Conservation (phyloP, 805 yeast species). For the Schwanniomyces sp. region DNA sequence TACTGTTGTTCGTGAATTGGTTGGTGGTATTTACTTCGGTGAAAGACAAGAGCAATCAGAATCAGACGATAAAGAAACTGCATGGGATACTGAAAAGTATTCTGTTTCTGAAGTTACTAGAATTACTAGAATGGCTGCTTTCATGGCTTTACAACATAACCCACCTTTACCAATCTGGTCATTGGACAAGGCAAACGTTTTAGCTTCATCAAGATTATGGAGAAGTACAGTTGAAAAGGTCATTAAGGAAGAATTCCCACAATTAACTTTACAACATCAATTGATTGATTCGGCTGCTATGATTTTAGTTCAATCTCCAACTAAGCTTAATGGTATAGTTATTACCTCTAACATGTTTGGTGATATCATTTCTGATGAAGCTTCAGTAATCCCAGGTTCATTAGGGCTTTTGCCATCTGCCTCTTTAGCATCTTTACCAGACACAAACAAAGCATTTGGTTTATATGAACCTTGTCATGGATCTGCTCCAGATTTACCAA, state of each 20-base stretch:
- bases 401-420: slow-evolving; percentile 95
- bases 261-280: slow-evolving; percentile 84
- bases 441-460: slow-evolving; percentile 91
- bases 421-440: slow-evolving; percentile 95
- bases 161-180: slow-evolving; percentile 98
- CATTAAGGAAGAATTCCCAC: slow-evolving; percentile 87
- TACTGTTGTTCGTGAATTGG: slow-evolving; percentile 91
- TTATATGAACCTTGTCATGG: slow-evolving; percentile 99
- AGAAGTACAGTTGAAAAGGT: slow-evolving; percentile 88
- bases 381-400: slow-evolving; percentile 97
- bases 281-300: slow-evolving; percentile 98
- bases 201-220: slow-evolving; percentile 96
- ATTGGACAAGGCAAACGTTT: slow-evolving; percentile 94
- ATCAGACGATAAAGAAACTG: slow-evolving; percentile 58
- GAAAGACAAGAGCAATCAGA: slow-evolving; percentile 92
- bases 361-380: slow-evolving; percentile 97
- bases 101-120: slow-evolving; percentile 90
- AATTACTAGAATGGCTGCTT: slow-evolving; percentile 98
- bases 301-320: slow-evolving; percentile 92
- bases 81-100: slow-evolving; percentile 93
- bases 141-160: slow-evolving; percentile 85
- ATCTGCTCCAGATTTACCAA: slow-evolving; percentile 91
- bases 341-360: slow-evolving; percentile 97
- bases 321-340: slow-evolving; percentile 86
- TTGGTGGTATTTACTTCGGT: slow-evolving; percentile 98